A percentile compares a stretch with the other conserved stretches of the same genome.
Conservation (phyloP, 352 stramenopile genomes). For the Pythium plurisporium region DNA sequence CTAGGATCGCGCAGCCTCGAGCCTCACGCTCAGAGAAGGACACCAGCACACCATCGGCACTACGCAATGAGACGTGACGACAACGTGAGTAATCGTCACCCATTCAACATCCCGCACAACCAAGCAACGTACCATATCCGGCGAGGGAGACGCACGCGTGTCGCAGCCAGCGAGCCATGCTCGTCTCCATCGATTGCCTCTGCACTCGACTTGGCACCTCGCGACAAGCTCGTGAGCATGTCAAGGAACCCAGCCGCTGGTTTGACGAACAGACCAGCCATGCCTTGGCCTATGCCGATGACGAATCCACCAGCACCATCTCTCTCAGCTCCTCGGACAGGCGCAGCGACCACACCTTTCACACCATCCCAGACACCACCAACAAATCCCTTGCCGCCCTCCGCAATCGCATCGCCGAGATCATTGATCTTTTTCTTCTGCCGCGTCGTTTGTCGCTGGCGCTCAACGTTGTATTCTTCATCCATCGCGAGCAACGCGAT, state of each 20-base stretch:
- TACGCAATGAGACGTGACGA: slow-evolving; percentile 11
- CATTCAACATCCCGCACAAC: not conserved
- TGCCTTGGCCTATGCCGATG: slow-evolving; percentile 78
- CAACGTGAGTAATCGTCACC: not conserved
- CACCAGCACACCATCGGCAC: slow-evolving; percentile 74
- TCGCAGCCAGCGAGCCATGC: slow-evolving; percentile 39
- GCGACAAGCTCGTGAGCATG: slow-evolving; percentile 73
- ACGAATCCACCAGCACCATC: slow-evolving; percentile 79
- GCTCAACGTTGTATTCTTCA: slow-evolving; percentile 82
- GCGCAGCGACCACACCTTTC: slow-evolving; percentile 73
- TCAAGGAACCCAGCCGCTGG: slow-evolving; percentile 79
- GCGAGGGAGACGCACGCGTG: slow-evolving; percentile 63
- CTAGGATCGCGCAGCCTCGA: slow-evolving; percentile 65
- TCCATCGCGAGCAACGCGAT: slow-evolving; percentile 84
- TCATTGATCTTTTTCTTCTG: slow-evolving; percentile 81
- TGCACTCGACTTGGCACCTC: slow-evolving; percentile 77
- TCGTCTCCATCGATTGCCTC: slow-evolving; percentile 64
- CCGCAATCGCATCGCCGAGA: slow-evolving; percentile 71
- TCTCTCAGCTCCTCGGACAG: slow-evolving; percentile 68
- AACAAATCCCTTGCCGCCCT: slow-evolving; percentile 74
- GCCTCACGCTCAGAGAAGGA: slow-evolving; percentile 77
- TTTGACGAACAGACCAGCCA: slow-evolving; percentile 81
- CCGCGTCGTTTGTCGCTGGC: slow-evolving; percentile 63
- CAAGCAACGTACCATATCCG: slow-evolving; percentile 61
- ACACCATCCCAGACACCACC: slow-evolving; percentile 80